A percentile compares a stretch with the other conserved stretches of the same genome.
Conservation (phyloP, 768 basidiomycete genomes). For the Suillus tomentosus region DNA sequence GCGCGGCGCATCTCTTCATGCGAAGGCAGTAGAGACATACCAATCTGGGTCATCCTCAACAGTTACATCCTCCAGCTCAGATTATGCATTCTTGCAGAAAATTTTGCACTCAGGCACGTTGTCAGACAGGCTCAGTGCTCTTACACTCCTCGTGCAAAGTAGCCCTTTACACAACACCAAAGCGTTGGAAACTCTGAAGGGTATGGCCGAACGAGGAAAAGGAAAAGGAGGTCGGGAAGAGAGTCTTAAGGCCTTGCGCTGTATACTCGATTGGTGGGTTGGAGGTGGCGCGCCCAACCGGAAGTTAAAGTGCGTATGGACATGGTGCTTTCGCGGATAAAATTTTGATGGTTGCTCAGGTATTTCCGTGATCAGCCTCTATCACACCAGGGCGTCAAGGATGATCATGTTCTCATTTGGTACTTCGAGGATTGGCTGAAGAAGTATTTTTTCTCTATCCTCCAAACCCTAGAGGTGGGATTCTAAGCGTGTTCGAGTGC, state of each 20-base stretch:
- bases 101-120: conserved; percentile 89
- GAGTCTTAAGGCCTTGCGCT: conserved; percentile 85
- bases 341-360: conserved; percentile 39
- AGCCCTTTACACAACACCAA: conserved; percentile 85
- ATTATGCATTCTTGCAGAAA: conserved; percentile 79
- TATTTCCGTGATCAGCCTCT: conserved; percentile 91
- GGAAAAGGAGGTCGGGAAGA: conserved; percentile 93
- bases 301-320: conserved; percentile 73
- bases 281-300: conserved; percentile 88
- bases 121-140: conserved; percentile 87
- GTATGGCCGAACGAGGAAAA: conserved; percentile 75
- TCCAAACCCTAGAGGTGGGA: conserved; percentile 86
- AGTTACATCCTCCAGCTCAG: conserved; percentile 54
- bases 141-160: conserved; percentile 86
- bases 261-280: conserved; percentile 96
- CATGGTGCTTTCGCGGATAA: not conserved
- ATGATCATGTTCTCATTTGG: conserved; percentile 77
- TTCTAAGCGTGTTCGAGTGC: not conserved
- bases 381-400: conserved; percentile 60
- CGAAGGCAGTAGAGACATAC: conserved; percentile 45
- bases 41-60: conserved; percentile 52
- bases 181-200: conserved; percentile 73
- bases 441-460: conserved; percentile 90
- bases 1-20: conserved; percentile 52
- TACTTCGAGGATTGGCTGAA: conserved; percentile 98